Conservation (phyloP, 176 grass and related monocot species). For the Chloris gayana region DNA sequence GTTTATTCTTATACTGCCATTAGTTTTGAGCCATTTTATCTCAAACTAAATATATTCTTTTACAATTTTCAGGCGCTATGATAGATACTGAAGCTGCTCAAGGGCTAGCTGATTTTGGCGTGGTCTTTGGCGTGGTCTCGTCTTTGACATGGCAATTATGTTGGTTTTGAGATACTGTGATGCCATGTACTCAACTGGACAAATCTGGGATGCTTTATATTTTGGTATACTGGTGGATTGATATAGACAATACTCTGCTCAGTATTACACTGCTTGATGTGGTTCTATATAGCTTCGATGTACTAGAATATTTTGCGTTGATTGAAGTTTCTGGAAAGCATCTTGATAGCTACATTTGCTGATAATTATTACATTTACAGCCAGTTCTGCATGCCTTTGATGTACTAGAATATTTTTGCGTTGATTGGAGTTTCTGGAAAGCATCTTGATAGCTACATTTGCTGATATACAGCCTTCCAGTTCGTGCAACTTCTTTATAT, state of each 20-base stretch:
- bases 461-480: neutral
- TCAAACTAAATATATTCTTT: neutral
- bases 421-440: neutral
- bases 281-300: constrained; percentile 24
- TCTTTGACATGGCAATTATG: constrained; percentile 18
- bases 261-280: constrained; percentile 5
- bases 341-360: neutral
- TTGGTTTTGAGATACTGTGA: constrained; percentile 12
- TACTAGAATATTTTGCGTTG: neutral
- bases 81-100: constrained; percentile 43
- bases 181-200: neutral
- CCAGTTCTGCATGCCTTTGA: constrained; percentile 24
- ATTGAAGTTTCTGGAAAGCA: neutral
- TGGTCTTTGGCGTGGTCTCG: neutral
- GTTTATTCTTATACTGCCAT: neutral
- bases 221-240: neutral
- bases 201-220: neutral
- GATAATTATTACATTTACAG: neutral
- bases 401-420: neutral
- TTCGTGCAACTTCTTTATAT: neutral
- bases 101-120: constrained; percentile 11
- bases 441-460: neutral
- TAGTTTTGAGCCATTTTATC: neutral
- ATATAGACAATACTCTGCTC: constrained; percentile 13
- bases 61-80: constrained; percentile 44